Percentiles rank a stretch among this genome's conserved stretches.
Conservation (phyloP, 192 early-diverging fungal genomes). For the Dimargaris xerosporica region DNA sequence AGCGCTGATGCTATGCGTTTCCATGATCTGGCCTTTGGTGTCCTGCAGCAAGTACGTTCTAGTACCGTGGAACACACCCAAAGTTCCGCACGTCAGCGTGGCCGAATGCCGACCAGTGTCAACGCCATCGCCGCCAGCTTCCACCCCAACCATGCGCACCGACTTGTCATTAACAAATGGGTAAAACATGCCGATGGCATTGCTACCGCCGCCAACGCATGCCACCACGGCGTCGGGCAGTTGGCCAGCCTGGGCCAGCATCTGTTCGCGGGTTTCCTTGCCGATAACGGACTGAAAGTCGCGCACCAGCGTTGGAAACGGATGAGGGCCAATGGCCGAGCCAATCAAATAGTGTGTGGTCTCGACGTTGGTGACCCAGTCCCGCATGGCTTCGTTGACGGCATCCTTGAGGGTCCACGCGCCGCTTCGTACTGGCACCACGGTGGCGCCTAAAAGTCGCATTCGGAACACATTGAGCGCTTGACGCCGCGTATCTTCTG, state of each 20-base stretch:
- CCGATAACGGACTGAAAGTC: slow-evolving; percentile 99
- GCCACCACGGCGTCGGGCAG: slow-evolving; percentile 88
- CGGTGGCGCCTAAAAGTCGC: slow-evolving; percentile 79
- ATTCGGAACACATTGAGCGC: slow-evolving; percentile 95
- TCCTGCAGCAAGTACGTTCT: slow-evolving; percentile 90
- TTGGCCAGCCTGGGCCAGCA: slow-evolving; percentile 62
- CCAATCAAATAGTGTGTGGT: slow-evolving; percentile 95
- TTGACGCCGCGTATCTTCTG: slow-evolving; percentile 85
- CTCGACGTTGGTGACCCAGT: slow-evolving; percentile 91
- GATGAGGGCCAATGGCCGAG: slow-evolving; percentile 92
- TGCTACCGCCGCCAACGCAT: slow-evolving; percentile 95
- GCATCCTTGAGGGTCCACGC: slow-evolving; percentile 90
- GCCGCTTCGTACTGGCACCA: slow-evolving; percentile 67
- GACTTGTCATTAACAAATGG: slow-evolving; percentile 74
- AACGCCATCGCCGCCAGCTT: slow-evolving; percentile 87
- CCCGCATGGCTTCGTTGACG: slow-evolving; percentile 96
- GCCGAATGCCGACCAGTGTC: slow-evolving; percentile 83
- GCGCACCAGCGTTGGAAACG: slow-evolving; percentile 91
- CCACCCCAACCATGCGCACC: slow-evolving; percentile 84
- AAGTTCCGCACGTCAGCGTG: slow-evolving; percentile 64
- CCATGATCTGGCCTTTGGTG: slow-evolving; percentile 87
- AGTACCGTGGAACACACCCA: slow-evolving; percentile 96
- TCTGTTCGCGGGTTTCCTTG: slow-evolving; percentile 70
- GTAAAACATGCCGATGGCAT: slow-evolving; percentile 95
- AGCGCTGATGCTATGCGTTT: slow-evolving; percentile 87